Base-by-base conservation (phyloP, 306 rosid species). In the Cucumis melo region DNA sequence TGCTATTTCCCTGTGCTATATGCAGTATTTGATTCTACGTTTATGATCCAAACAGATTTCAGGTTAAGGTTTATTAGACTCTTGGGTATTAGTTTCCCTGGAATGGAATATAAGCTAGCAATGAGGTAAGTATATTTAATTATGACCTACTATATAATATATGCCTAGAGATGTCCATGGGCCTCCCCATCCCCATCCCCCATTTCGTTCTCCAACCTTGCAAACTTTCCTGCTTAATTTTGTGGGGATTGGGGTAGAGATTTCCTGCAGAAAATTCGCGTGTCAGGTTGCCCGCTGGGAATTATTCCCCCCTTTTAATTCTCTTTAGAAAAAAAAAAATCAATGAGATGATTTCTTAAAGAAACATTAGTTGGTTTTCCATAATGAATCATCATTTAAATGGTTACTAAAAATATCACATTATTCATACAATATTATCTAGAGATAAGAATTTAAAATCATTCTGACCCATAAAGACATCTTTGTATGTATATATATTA, bases 41-140 rank as follows among this genome's bases (percentile, higher is more conserved):
- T 81, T 14, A 17, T 57, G 44, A 50, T 53, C 60, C 63, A 74
- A 12, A 24, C 76, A 91, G 98, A 90, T 87, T 94, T 94, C 87
- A 89, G 87, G 84, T 86, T 78, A 84, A 86, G 95, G 81, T 94
- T 94, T 84, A 51, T 78, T 16, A 88, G 86, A 81, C 87, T 87
- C 41, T 77, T 92, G 87, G 87, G 88, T 79, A 82, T 84, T 66
- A 89, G 84, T 71, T 94, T 94, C 51, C 88, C 76, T 74, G 36
- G 75, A 65, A 84, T 89, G 93, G 96, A 90, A 74, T 87, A 86
- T 87, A 90, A 89, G 87, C 97, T 94, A 74, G 95, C 97, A 64
- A 87, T 90, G 89, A 94, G 96, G 97, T 94, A 74, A 81, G 91
- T 74, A 79, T 75, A 59, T 63, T 61, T 72, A 66, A 32, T 72